Base-by-base conservation (phyloP, 306 rosid genomes). In the Vigna hirtella region DNA sequence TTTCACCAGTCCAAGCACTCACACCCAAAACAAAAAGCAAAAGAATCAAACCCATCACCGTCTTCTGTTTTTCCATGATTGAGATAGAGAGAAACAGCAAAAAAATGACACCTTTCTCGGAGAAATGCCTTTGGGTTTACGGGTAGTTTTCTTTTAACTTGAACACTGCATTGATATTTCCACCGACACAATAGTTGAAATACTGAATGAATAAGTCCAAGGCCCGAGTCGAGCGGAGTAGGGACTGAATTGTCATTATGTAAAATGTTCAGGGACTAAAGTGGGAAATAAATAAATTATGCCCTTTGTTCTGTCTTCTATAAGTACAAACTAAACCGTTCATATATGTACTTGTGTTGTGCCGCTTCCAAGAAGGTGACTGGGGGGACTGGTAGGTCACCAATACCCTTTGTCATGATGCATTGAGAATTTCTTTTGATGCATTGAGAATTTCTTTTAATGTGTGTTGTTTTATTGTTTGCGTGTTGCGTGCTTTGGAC, bases 1-100 rank as follows among this genome's bases (percentile, higher is more conserved):
- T 91, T 91, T 93, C 97, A 74, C 98, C 98, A 1, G 97, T 95
- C 98, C 98, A 95, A 76, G 81, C 96, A 66, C 81, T 85, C n/a
- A 76, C 90, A 24, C 81, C 78, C 53, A 70, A 79, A 32, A 61
- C 77, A 74, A 81, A 83, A 18, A 85, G 18, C 10, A 74, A 82
- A 7, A 91, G 12, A 74, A 86, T 43, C 72, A 90, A 20, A 53
- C 84, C 20, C 70, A 77, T 63, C 87, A 65, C 38, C 13, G 76
- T 56, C 80, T 84, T 82, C 80, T 70, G 72, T 74, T 22, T 48
- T 85, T 82, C 93, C 97, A 91, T 90, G 65, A 77, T 15, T 42
- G 51, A 72, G 34, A 57, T 42, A 11, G 32, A 56, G 51, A 72
- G 30, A 5, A 69, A 40, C 16, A 32, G 20, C 38, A 43, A 55